Base-by-base conservation (phyloP, 805 yeast genomes). In the Metschnikowia colocasiae region DNA sequence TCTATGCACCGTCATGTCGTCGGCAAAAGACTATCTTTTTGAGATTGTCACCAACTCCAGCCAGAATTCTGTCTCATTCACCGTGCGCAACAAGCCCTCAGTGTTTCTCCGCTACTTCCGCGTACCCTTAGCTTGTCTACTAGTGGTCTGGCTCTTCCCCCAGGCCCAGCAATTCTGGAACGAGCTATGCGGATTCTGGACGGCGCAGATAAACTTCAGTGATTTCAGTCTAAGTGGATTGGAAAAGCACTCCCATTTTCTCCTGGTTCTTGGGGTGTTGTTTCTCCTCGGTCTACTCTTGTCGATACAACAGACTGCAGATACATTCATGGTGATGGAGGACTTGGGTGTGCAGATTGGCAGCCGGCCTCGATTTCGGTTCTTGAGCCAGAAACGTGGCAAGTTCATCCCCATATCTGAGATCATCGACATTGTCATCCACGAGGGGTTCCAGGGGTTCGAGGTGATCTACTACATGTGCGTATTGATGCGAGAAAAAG, bases 361-460 rank as follows among this genome's bases (percentile, higher is more conserved):
- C 15, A 59, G 71, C 18, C 53, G 35, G 33, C 37, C 51, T n/a
- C 30, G 47, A 34, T 56, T 57, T 52, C 26, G 47, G 22, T 47
- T 49, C 12, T 34, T 45, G 22, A 51, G 41, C 31, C 34, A 57
- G n/a, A 55, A 54, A 16, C 48, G 47, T n/a, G 62, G 62, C 33
- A 55, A 65, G 23, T 84, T 87, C 59, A 73, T 84, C 9, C 84
- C 90, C 0, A 64, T 73, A 32, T 77, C 75, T 39, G 69, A 70
- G 38, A 73, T 87, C 43, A 74, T 78, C 3, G 92, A 86, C 60
- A 62, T 87, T 9, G 78, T 85, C 0, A 81, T 87, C 22, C 85
- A 85, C 59, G 95, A 87, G 62, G 91, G 87, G 0, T 86, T 87
- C 59, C 73, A 73, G 46, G 84, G 84, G 5, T 77, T 81, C 51